Conservation (phyloP, 2,329 filamentous ascomycete genomes). For the Zelopaecilomyces penicillatus region DNA sequence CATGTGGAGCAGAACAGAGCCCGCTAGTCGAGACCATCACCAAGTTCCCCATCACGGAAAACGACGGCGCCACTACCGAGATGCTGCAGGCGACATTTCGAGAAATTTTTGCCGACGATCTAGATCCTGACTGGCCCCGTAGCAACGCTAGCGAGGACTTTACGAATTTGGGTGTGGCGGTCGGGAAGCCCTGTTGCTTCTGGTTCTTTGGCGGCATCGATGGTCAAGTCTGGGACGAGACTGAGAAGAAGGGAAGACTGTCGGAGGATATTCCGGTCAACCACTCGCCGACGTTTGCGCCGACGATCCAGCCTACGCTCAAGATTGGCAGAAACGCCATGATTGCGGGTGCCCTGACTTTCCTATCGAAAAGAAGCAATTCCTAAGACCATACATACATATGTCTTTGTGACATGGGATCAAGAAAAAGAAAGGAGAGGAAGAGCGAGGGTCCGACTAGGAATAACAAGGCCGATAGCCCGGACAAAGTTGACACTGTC, state of each 20-base stretch:
- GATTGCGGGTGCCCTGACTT: neutral
- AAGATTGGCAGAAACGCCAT: neutral
- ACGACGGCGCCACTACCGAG: slow-evolving; percentile 36
- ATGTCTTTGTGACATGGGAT: no score
- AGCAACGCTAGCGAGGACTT: slow-evolving; percentile 50
- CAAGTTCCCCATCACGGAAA: slow-evolving; percentile 41
- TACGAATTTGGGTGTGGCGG: slow-evolving; percentile 10
- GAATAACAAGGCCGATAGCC: no score
- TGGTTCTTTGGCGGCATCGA: neutral
- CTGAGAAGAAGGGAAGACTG: neutral
- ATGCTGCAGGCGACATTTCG: slow-evolving; percentile 35
- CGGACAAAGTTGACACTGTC: no score
- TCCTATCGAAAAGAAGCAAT: neutral
- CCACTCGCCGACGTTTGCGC: neutral
- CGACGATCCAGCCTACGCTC: neutral
- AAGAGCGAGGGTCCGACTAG: no score
- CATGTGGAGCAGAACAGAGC: slow-evolving; percentile 32
- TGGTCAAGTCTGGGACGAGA: neutral
- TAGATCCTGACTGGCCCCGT: slow-evolving; percentile 30
- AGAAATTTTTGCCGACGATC: slow-evolving; percentile 31
- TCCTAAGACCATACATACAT: no score
- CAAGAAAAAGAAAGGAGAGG: no score
- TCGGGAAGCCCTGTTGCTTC: slow-evolving; percentile 1
- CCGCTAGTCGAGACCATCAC: slow-evolving; percentile 34
- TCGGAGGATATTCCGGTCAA: neutral